phyloP scores from a whole-genome alignment of 768 basidiomycete genomes.

The Paxillus involutus region DNA sequence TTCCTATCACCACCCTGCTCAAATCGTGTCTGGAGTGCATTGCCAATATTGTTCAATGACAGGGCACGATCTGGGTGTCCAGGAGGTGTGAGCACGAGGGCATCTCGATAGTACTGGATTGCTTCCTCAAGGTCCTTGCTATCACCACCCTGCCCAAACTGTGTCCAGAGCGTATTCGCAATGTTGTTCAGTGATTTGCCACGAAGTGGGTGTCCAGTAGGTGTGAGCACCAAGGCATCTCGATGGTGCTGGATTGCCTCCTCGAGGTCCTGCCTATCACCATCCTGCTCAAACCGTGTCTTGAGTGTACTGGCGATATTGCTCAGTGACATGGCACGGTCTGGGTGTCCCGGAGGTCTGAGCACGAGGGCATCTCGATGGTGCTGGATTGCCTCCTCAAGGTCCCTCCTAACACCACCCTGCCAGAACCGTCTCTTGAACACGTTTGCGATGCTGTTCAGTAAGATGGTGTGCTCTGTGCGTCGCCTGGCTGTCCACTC shows the following conservation, averaged over 20 bases:
- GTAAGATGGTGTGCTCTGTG: no score
- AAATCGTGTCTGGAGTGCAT: no score
- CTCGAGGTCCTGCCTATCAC: slow-evolving; percentile 13
- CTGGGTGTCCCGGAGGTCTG: no score
- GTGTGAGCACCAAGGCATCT: not conserved
- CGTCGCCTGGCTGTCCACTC: no score
- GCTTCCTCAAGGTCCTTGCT: slow-evolving; percentile 14
- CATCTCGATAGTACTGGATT: slow-evolving; percentile 6
- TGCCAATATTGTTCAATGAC: no score
- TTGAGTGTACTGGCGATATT: slow-evolving; percentile 8
- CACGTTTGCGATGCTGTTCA: no score
- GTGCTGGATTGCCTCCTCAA: no score
- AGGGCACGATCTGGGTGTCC: no score
- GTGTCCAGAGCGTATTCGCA: slow-evolving; percentile 8
- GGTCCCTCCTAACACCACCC: no score
- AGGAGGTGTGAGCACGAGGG: not conserved
- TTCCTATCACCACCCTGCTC: no score
- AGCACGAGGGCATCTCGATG: no score
- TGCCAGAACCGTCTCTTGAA: no score
- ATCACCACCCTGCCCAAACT: slow-evolving; percentile 9
- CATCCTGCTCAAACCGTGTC: slow-evolving; percentile 7
- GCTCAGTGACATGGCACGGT: not conserved
- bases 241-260: slow-evolving; percentile 12
- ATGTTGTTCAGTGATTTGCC: slow-evolving; percentile 10
- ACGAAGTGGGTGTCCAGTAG: slow-evolving; percentile 2